Evolutionary conservation across 2,329 filamentous ascomycete species (phyloP).

Genomic region (Xylaria digitata): DNA sequence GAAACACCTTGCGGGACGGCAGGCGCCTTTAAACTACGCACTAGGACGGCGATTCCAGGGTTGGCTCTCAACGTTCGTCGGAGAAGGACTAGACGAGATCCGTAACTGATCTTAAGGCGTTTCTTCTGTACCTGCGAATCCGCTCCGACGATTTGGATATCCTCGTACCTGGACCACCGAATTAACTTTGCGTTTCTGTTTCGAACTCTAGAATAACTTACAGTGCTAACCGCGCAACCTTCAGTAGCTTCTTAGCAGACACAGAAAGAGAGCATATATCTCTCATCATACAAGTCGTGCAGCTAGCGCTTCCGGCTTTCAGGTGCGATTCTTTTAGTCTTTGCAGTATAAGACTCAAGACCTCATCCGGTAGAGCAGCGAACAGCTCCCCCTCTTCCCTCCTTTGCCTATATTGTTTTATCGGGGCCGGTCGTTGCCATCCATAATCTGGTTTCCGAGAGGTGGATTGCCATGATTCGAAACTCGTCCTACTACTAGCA

Average conservation of each 20-base stretch:
- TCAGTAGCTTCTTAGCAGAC: conserved; percentile 63
- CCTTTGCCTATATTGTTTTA: conserved; percentile 52
- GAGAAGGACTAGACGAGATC: conserved; percentile 66
- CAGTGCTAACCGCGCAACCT: conserved; percentile 62
- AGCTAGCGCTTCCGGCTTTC: conserved; percentile 60
- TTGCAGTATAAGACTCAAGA: conserved; percentile 66
- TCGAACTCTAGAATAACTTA: conserved; percentile 51
- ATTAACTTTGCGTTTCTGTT: conserved; percentile 16
- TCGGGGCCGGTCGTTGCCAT: conserved; percentile 51
- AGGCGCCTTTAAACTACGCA: conserved; percentile 68
- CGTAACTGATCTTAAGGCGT: conserved; percentile 64
- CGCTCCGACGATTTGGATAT: conserved; percentile 68
- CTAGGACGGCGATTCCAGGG: conserved; percentile 63
- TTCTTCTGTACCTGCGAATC: conserved; percentile 68
- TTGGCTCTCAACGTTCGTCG: conserved; percentile 67
- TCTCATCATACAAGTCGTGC: conserved; percentile 74
- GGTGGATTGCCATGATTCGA: conserved; percentile 55
- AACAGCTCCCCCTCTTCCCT: conserved; percentile 64
- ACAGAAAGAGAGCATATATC: conserved; percentile 65
- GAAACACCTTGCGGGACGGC: conserved; percentile 56
- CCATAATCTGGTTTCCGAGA: conserved; percentile 47
- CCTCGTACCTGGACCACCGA: conserved; percentile 59
- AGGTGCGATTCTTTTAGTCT: conserved; percentile 66
- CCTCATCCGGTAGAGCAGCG: conserved; percentile 66
- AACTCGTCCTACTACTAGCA: conserved; percentile 53